Conservation (phyloP, 2,329 filamentous ascomycete species). For the Rhinocladiella mackenziei region DNA sequence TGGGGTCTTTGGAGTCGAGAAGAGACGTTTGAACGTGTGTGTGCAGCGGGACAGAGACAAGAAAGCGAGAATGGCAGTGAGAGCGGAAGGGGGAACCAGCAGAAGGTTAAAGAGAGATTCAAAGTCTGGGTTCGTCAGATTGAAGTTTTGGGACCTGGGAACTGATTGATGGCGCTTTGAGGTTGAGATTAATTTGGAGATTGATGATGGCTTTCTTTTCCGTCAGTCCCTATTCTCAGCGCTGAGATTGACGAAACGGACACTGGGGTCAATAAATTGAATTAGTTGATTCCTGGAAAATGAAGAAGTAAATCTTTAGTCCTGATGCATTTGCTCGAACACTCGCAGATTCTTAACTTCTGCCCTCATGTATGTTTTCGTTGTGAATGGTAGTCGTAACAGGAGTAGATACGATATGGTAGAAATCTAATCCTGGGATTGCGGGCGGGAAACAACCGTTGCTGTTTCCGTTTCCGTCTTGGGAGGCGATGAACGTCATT, state of each 20-base stretch:
- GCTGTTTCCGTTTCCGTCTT: too few relatives aligned
- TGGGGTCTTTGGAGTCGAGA: slow-evolving; percentile 15
- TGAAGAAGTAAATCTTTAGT: too few relatives aligned
- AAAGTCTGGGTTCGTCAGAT: slow-evolving; percentile 25
- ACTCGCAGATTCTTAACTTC: too few relatives aligned
- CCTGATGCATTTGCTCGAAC: too few relatives aligned
- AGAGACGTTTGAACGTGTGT: slow-evolving; percentile 14
- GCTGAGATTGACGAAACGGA: not conserved
- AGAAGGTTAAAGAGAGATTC: slow-evolving; percentile 21
- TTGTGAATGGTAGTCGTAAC: too few relatives aligned
- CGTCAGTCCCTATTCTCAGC: not conserved
- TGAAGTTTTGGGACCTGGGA: slow-evolving; percentile 24
- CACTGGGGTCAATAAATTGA: not conserved
- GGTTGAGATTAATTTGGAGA: not conserved
- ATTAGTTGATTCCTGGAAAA: too few relatives aligned
- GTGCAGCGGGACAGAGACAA: too few relatives aligned
- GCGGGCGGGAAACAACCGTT: too few relatives aligned
- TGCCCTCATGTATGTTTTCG: too few relatives aligned
- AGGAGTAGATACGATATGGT: too few relatives aligned
- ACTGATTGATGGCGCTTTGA: slow-evolving; percentile 15
- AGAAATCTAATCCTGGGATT: too few relatives aligned
- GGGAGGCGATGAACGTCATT: too few relatives aligned
- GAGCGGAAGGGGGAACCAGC: slow-evolving; percentile 1
- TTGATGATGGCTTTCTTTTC: not conserved
- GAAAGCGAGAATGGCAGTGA: not conserved